These are phyloP conservation scores for Aristolochia fimbriata DNA, from an alignment of 164 flowering plant species.

Conservation along the genomic window DNA sequence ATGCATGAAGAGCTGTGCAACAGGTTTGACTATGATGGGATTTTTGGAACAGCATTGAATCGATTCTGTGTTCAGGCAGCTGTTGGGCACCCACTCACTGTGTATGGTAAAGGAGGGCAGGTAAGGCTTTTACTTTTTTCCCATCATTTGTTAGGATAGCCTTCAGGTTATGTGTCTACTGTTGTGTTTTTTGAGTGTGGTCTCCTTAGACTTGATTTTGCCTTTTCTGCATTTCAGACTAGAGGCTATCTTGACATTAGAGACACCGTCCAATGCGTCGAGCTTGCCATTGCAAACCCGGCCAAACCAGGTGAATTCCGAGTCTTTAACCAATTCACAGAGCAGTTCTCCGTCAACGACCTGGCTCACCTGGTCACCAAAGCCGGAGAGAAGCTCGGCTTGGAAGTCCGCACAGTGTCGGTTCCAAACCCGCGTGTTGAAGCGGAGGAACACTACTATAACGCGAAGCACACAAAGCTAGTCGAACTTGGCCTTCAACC, in stretches of 20 bases:
- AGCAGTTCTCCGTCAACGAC: constrained; percentile 90
- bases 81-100: constrained; percentile 98
- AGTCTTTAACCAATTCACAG: constrained; percentile 95
- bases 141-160: neutral
- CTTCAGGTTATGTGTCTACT: neutral
- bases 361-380: constrained; percentile 81
- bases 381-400: constrained; percentile 80
- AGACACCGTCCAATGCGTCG: constrained; percentile 95
- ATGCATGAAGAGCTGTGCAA: constrained; percentile 87
- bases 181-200: neutral
- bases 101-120: constrained; percentile 98
- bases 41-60: constrained; percentile 88
- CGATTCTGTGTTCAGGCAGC: constrained; percentile 94
- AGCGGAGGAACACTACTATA: constrained; percentile 95
- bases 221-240: constrained; percentile 39
- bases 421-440: constrained; percentile 97
- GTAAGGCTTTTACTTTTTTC: constrained; percentile 19
- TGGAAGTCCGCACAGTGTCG: constrained; percentile 57
- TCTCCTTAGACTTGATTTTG: neutral
- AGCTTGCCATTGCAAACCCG: constrained; percentile 88
- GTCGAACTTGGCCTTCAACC: constrained; percentile 81
- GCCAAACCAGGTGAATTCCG: constrained; percentile 81
- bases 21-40: constrained; percentile 88
- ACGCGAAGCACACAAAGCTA: constrained; percentile 91
- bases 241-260: constrained; percentile 94